Base-by-base conservation (phyloP, 2,329 filamentous ascomycete species). In the Pseudogymnoascus sp. region DNA sequence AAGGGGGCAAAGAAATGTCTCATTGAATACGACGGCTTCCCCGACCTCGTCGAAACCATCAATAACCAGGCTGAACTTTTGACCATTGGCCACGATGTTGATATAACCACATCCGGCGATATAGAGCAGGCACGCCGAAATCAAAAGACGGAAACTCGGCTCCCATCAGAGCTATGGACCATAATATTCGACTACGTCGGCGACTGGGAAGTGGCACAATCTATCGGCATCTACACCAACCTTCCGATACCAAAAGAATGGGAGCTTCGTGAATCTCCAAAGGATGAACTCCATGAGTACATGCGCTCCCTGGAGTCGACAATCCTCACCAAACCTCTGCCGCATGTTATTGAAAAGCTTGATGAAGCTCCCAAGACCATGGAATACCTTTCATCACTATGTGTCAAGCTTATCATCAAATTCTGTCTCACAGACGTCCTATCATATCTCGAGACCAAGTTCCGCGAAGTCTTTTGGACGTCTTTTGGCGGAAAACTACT, bases 191-290 rank as follows among this genome's bases (percentile, higher is more conserved):
- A 95, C 66, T 85, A 88, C 65, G 84, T 92, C 0, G 86, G 86
- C 44, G 93, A 97, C 73, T 97, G 93, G 93, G 93, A 97, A 75
- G 80, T 95, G 17, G 89, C 93, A 8, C 87, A 87, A 66, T 88
- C 90, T 0, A 79, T 97, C 5, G 87, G 89, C 62, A 84, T 97
- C 48, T 93, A 89, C 70, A 91, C 91, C 1, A 91, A 84, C 62
- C 78, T 96, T 5, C 82, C 85, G 1, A 84, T 87, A 64, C 92
- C 93, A 0, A 74, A 79, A 36, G 84, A 90, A 67, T 96, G 92
- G 91, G 58, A 38, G 21, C 35, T 6, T 25, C 35, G 35, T 27
- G 74, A 74, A 9, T 38, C 21, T 21, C 79, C 83, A 9, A 79
- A 81, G 51, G 85, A 90, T 68, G 84, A 88, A 1, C 78, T 90